Percentiles rank a stretch among this genome's conserved stretches.
phyloP scores from a whole-genome alignment of 345 rosid genomes.

The Eucalyptus regnans region DNA sequence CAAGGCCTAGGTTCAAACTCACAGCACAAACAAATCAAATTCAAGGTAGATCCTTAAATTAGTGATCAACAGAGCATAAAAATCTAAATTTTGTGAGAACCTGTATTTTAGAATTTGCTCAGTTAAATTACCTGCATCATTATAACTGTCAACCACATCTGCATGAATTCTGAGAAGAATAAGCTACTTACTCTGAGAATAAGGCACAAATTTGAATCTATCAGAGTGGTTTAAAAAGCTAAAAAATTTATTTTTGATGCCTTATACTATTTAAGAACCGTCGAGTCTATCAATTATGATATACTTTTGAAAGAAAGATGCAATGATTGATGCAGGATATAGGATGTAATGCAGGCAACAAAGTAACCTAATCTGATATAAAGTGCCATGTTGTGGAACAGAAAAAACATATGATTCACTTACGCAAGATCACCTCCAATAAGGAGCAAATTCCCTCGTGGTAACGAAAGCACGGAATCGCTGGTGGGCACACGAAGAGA shows the following conservation, averaged over 20 bases:
- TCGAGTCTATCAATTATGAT: background rate
- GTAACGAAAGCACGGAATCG: slow-evolving; percentile 31
- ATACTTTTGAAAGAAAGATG: background rate
- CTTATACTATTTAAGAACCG: background rate
- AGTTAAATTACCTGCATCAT: background rate
- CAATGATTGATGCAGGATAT: background rate
- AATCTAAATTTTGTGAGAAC: background rate
- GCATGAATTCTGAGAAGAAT: background rate
- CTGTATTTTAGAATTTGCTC: background rate
- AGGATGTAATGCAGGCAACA: background rate
- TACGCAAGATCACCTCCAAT: slow-evolving; percentile 99
- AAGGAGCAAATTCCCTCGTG: slow-evolving; percentile 68
- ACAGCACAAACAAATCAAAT: background rate
- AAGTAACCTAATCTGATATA: background rate
- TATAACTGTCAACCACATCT: background rate
- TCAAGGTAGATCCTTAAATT: background rate
- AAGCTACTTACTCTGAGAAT: background rate
- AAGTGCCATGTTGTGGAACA: background rate
- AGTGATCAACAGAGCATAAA: background rate
- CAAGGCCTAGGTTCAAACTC: background rate
- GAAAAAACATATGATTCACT: slow-evolving; percentile 11
- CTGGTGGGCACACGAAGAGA: slow-evolving; percentile 18
- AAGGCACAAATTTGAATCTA: background rate
- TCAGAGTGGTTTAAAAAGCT: background rate
- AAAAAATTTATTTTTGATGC: background rate